Conservation (phyloP, 495 filamentous ascomycete species). For the Thozetella sp. region DNA sequence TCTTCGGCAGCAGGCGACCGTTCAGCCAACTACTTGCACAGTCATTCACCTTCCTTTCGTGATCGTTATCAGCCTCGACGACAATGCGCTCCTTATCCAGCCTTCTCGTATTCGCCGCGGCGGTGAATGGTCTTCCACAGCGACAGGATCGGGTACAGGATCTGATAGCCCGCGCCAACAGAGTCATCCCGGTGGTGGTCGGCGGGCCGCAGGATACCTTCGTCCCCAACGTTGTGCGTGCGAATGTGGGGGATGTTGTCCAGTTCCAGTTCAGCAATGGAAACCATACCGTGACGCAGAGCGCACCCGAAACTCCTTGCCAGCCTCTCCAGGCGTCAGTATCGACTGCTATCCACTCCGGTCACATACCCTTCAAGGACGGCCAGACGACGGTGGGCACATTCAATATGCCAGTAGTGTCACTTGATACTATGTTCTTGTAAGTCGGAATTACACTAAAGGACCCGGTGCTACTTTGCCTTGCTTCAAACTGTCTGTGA, state of each 20-base stretch:
- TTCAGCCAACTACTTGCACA: neutral
- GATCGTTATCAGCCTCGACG: neutral
- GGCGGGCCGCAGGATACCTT: constrained; percentile 22
- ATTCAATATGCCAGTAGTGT: constrained; percentile 46
- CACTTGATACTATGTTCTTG: constrained; percentile 49
- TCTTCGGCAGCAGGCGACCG: neutral
- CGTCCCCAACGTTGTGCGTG: constrained; percentile 38
- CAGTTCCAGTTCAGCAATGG: constrained; percentile 53
- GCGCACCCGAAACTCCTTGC: constrained; percentile 48
- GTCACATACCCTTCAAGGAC: constrained; percentile 32
- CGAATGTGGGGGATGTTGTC: constrained; percentile 42
- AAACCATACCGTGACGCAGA: constrained; percentile 26
- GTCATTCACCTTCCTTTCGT: neutral
- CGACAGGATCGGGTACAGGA: neutral
- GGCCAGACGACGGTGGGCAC: constrained; percentile 29
- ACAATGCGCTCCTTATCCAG: neutral
- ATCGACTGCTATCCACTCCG: constrained; percentile 19
- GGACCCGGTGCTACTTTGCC: too few species aligned
- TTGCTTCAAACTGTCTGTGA: neutral
- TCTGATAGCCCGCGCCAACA: constrained; percentile 14
- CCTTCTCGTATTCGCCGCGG: neutral
- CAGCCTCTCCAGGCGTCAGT: constrained; percentile 34
- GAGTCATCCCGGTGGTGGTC: constrained; percentile 19
- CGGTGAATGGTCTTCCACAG: neutral
- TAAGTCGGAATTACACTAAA: constrained; percentile 22